phyloP scores from a whole-genome alignment of 495 filamentous ascomycete genomes.

The Tuber calosporum region DNA sequence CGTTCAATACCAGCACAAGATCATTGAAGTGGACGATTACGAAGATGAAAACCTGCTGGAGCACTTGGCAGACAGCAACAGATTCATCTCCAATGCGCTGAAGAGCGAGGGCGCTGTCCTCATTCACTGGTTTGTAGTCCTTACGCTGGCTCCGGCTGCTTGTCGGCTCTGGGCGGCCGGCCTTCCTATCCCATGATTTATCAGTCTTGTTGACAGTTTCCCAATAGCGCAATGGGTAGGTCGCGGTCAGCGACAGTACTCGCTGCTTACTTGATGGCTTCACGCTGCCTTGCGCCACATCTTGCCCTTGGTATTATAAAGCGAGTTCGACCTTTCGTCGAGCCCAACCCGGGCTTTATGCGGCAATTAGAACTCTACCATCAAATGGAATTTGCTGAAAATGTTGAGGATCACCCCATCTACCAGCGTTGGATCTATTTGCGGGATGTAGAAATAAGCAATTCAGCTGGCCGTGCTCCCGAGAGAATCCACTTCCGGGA shows the following conservation, averaged over 20 bases:
- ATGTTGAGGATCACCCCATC: slow-evolving; percentile 57
- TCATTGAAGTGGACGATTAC: slow-evolving; percentile 79
- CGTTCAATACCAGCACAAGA: slow-evolving; percentile 59
- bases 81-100: slow-evolving; percentile 75
- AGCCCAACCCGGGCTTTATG: slow-evolving; percentile 87
- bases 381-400: slow-evolving; percentile 57
- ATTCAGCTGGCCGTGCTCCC: slow-evolving; percentile 63
- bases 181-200: slow-evolving; percentile 2
- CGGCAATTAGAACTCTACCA: slow-evolving; percentile 78
- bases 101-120: slow-evolving; percentile 59
- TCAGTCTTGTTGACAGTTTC: slow-evolving; percentile 10
- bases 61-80: slow-evolving; percentile 65
- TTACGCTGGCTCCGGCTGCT: slow-evolving; percentile 12
- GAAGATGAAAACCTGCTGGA: slow-evolving; percentile 78
- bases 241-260: slow-evolving; percentile 80
- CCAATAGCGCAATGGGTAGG: slow-evolving; percentile 85
- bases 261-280: slow-evolving; percentile 77
- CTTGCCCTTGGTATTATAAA: slow-evolving; percentile 59
- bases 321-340: slow-evolving; percentile 61
- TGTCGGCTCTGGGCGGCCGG: not conserved
- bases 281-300: slow-evolving; percentile 49
- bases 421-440: slow-evolving; percentile 89
- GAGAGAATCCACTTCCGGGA: slow-evolving; percentile 77
- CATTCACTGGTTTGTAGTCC: slow-evolving; percentile 61
- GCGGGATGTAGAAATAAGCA: slow-evolving; percentile 65